Evolutionary conservation across 371 early-diverging fungal genomes (phyloP).

Genomic region (Mortierella polycephala): DNA sequence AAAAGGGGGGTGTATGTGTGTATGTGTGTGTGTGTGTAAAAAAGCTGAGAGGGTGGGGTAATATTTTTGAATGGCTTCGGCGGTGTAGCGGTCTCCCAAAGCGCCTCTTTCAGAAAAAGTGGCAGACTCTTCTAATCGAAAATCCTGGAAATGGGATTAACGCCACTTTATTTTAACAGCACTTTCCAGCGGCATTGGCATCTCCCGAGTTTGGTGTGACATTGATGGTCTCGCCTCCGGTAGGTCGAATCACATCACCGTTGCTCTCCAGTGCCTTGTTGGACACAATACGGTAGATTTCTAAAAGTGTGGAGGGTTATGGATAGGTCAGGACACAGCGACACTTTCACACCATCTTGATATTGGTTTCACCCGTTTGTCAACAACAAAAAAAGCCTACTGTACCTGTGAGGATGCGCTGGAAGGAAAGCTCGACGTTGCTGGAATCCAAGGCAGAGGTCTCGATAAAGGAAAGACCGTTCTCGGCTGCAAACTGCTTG

Average conservation of each 20-base stretch:
- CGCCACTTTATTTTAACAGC: slow-evolving; percentile 68
- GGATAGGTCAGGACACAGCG: too few relatives aligned
- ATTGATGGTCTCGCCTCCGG: slow-evolving; percentile 81
- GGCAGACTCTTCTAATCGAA: too few relatives aligned
- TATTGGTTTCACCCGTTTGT: neutral
- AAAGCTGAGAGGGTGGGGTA: neutral
- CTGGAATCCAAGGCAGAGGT: slow-evolving; percentile 95
- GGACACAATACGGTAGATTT: slow-evolving; percentile 92
- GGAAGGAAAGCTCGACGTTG: slow-evolving; percentile 96
- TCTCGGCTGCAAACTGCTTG: slow-evolving; percentile 94
- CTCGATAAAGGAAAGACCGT: slow-evolving; percentile 93
- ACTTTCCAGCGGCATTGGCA: slow-evolving; percentile 70
- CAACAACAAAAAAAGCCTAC: too few relatives aligned
- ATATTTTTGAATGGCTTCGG: too few relatives aligned
- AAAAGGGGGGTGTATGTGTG: neutral
- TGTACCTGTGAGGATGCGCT: slow-evolving; percentile 89
- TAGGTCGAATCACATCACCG: slow-evolving; percentile 75
- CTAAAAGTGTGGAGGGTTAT: slow-evolving; percentile 51
- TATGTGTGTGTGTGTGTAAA: neutral
- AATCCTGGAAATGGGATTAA: neutral
- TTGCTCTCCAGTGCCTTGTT: slow-evolving; percentile 89
- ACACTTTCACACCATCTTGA: too few relatives aligned
- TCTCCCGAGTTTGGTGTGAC: slow-evolving; percentile 76
- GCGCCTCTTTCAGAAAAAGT: neutral
- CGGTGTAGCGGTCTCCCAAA: too few relatives aligned